Evolutionary conservation across 2,329 filamentous ascomycete species (phyloP).

Genomic region (Pezicula carpinea): DNA sequence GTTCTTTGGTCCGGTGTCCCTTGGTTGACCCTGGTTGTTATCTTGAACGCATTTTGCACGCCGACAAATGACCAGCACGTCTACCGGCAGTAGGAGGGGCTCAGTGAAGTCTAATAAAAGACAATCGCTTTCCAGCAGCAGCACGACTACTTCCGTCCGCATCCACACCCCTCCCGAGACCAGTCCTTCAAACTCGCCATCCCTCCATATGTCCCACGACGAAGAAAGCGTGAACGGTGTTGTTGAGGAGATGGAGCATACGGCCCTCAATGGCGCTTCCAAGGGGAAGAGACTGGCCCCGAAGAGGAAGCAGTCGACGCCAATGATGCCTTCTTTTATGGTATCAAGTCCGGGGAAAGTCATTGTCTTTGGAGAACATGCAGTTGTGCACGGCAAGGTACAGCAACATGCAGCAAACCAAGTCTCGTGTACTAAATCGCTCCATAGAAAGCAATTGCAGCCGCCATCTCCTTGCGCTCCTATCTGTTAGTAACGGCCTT

Average conservation of each 20-base stretch:
- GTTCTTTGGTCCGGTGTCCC: conserved; percentile 6
- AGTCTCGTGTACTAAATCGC: conserved; percentile 5
- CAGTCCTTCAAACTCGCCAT: conserved; percentile 14
- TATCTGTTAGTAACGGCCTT: conserved; percentile 94
- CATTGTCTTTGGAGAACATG: conserved; percentile 96
- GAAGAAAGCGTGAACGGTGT: conserved; percentile 9
- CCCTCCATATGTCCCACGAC: conserved; percentile 15
- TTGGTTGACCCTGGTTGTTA: not conserved
- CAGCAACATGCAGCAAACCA: conserved; percentile 11
- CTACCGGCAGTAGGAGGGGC: conserved; percentile 9
- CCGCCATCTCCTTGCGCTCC: conserved; percentile 88
- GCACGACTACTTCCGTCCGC: conserved; percentile 12
- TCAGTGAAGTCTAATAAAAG: conserved; percentile 13
- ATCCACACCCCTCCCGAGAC: conserved; percentile 20
- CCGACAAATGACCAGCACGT: conserved; percentile 16
- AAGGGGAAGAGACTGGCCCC: conserved; percentile 8
- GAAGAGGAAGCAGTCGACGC: conserved; percentile 55
- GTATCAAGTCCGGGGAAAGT: conserved; percentile 97
- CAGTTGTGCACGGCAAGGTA: conserved; percentile 95
- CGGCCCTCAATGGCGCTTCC: conserved; percentile 17
- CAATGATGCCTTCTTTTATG: conserved; percentile 88
- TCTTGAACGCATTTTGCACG: conserved; percentile 2
- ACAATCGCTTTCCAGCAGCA: conserved; percentile 18
- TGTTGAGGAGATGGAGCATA: conserved; percentile 10
- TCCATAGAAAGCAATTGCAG: conserved; percentile 78